Evolutionary conservation across 768 basidiomycete species (phyloP).

Genomic region (Tulasnella sp.): DNA sequence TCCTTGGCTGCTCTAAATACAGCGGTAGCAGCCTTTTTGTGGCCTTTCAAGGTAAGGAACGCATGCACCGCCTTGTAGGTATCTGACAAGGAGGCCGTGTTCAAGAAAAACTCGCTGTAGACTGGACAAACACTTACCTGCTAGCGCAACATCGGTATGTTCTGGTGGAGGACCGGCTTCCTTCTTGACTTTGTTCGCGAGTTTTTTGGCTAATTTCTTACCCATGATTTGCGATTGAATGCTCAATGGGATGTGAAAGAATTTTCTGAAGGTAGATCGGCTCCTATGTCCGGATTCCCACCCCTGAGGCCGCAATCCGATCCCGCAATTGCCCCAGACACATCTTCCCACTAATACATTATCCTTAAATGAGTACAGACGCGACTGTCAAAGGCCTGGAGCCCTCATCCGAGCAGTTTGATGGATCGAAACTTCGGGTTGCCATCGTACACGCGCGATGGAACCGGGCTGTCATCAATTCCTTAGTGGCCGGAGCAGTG

Average conservation of each 20-base stretch:
- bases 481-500: conserved; percentile 70
- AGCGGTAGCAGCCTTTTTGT: conserved; percentile 60
- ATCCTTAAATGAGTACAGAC: conserved; percentile 10
- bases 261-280: too few species aligned
- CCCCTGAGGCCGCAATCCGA: background rate
- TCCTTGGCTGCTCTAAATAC: conserved; percentile 64
- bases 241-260: too few species aligned
- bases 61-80: conserved; percentile 68
- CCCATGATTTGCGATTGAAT: too few species aligned
- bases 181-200: too few species aligned
- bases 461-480: conserved; percentile 82
- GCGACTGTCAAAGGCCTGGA: conserved; percentile 70
- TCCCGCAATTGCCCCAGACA: background rate
- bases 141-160: background rate
- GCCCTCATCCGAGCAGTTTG: conserved; percentile 48
- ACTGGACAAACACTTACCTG: background rate
- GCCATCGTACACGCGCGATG: conserved; percentile 95
- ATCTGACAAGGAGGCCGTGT: conserved; percentile 31
- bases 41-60: conserved; percentile 56
- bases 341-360: background rate
- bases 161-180: too few species aligned
- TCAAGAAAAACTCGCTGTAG: background rate
- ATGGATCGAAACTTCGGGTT: conserved; percentile 72
- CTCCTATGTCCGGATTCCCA: background rate
- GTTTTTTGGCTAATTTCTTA: too few species aligned